Base-by-base conservation (phyloP, 1,139 yeast genomes). In the Geotrichum klebahnii region DNA sequence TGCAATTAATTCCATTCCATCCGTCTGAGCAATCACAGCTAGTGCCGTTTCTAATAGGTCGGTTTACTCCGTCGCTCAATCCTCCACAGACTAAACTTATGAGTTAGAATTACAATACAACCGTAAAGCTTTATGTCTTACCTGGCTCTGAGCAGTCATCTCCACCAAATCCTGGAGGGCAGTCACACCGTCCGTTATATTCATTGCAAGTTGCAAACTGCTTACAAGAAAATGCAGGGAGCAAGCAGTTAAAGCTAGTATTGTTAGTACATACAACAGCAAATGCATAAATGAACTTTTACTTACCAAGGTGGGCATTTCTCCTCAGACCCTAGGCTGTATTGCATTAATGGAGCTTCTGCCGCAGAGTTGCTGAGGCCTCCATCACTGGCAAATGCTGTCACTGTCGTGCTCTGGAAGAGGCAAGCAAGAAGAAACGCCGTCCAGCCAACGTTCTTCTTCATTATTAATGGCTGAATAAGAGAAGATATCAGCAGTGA, bases 1-100 rank as follows among this genome's bases (percentile, higher is more conserved):
- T 92, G 74, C 98, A 92, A 64, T 92, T 92, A 63, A 92, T 85
- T 42, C 98, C 97, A 5, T 73, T 71, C 98, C 98, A 92, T 2
- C 98, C 98, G 1, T 76, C 74, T 44, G 78, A 77, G 69, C 98
- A 92, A 0, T 72, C 71, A 67, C 98, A 92, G 0, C 67, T 53
- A 10, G 76, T 67, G 23, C 73, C 75, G 32, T 77, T 76, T 57
- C 88, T 67, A 29, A 83, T 63, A 1, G 86, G 82, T 54, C 97
- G 75, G 50, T 83, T 77, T 24, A 64, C 63, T 55, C 82, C 81
- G 26, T 84, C 86, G 0, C 81, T 70, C 26, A 89, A 71, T 0
- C 87, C 77, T 0, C 97, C 98, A 72, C 98, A 92, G 34, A 88
- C 75, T 19, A 19, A 29, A 23, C 8, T 14, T n/a, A n/a, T n/a